Evolutionary conservation across 352 stramenopile species (phyloP).

Genomic region (Pythium chondricola): DNA sequence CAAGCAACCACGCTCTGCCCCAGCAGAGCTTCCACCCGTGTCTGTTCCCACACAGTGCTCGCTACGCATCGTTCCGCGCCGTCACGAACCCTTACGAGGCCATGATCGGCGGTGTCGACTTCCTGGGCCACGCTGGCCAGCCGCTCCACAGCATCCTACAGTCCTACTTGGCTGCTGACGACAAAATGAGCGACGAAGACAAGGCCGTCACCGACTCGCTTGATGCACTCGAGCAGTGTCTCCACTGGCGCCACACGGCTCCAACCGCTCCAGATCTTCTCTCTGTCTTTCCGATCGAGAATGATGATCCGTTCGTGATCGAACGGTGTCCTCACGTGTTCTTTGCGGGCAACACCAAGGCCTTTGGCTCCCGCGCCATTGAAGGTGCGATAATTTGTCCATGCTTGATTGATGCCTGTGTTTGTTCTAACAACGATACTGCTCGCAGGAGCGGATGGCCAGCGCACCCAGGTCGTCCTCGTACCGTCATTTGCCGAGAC

Average conservation of each 20-base stretch:
- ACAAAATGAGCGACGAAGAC: constrained; percentile 25
- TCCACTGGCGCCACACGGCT: constrained; percentile 89
- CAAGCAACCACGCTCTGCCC: constrained; percentile 85
- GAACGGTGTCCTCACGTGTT: constrained; percentile 85
- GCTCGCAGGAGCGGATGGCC: constrained; percentile 29
- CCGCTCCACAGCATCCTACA: constrained; percentile 84
- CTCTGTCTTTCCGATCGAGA: constrained; percentile 87
- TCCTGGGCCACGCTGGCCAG: constrained; percentile 86
- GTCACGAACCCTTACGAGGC: constrained; percentile 94
- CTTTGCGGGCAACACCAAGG: constrained; percentile 89
- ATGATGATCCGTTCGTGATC: constrained; percentile 91
- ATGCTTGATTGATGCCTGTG: neutral
- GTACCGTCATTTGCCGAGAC: constrained; percentile 89
- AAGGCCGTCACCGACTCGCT: constrained; percentile 7
- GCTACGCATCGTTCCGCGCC: constrained; percentile 76
- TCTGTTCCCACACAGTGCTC: constrained; percentile 81
- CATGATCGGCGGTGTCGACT: constrained; percentile 41
- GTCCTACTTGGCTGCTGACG: constrained; percentile 31
- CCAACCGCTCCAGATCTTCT: constrained; percentile 91
- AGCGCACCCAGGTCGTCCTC: constrained; percentile 76
- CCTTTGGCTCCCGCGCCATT: constrained; percentile 78
- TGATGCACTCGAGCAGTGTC: constrained; percentile 56
- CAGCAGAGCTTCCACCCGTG: constrained; percentile 94
- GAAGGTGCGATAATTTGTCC: constrained; percentile 22
- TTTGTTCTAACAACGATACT: too few species aligned